phyloP scores from a whole-genome alignment of 1,284 basidiomycete species.

The Ceratobasidium theobromae region DNA sequence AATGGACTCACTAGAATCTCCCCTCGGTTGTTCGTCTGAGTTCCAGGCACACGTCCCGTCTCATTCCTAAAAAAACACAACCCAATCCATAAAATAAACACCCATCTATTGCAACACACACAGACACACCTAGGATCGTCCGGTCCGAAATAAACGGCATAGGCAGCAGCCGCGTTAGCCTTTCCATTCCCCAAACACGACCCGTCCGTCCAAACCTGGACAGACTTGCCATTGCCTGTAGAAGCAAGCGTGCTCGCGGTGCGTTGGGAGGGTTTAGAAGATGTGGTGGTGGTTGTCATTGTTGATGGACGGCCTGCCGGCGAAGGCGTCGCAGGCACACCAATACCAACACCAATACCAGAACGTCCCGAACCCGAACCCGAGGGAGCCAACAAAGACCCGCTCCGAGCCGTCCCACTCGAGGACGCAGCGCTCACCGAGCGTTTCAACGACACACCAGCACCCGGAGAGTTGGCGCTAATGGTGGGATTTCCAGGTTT shows the following conservation, averaged over 20 bases:
- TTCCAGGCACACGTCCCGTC: conserved; percentile 74
- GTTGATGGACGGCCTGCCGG: background rate
- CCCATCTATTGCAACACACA: background rate
- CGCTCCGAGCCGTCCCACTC: no score
- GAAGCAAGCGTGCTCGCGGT: background rate
- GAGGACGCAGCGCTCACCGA: background rate
- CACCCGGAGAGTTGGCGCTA: background rate
- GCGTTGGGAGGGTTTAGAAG: background rate
- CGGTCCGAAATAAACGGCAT: conserved; percentile 76
- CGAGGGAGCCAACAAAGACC: no score
- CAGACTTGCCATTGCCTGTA: conserved; percentile 41
- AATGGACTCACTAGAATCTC: conserved; percentile 70
- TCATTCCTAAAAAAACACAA: conserved; percentile 58
- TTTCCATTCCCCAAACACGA: conserved; percentile 77
- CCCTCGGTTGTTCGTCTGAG: conserved; percentile 85
- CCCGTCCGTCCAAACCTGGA: conserved; percentile 76
- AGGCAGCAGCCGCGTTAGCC: conserved; percentile 58
- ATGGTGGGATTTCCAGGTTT: background rate
- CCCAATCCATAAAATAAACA: background rate
- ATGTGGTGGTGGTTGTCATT: background rate
- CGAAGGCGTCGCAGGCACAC: no score
- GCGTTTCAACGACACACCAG: background rate
- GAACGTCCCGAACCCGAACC: no score
- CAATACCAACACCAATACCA: no score
- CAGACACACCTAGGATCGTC: conserved; percentile 57